Evolutionary conservation across 2,329 filamentous ascomycete species (phyloP), one percentile per base, ranked within the genome.

Genomic region (Camillea tinctor): DNA sequence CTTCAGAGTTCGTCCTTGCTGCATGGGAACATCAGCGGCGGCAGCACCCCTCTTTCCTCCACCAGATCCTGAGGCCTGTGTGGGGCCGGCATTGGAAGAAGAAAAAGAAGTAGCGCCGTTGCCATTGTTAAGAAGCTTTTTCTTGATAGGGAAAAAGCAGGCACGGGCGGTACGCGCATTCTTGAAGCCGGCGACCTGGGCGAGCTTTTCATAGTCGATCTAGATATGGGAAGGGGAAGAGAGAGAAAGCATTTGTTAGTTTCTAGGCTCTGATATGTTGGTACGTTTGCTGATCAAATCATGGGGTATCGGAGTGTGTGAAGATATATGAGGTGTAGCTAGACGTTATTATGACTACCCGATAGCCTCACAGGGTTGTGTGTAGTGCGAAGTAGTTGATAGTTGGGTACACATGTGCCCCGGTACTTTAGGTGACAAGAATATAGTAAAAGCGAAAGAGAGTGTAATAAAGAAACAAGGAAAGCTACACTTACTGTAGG

Each of bases 131-230:
- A 55, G 30, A 11, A 69, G 61, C 64, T 67, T 69, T 53, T 59
- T 61, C 59, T 60, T 64, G 55, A 66, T 57, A 2, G 65, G 55
- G 1, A 2, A 0, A 36, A 66, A 66, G 54, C 60, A 64, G 9
- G 55, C 58, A 2, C 58, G 58, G 3, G 65, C 65, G 1, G 58
- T 53, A 3, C 30, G 2, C 9, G 30, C 51, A 7, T 65, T 65
- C 57, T 67, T 65, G 56, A 67, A 67, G 11, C 17, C 2, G 1
- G 63, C 63, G 11, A 58, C 21, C 3, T 61, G 54, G 8, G 63
- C 63, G 15, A 67, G 58, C 57, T 67, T 65, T n/a, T 58, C 21
- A 21, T 40, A 66, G 54, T 65, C 53, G 22, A 66, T 55, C 63
- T 66, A 24, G 5, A 21, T 22, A 3, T 26, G 48, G 4, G 15